A percentile compares a stretch with the other conserved stretches of the same genome.
Evolutionary conservation across 495 filamentous ascomycete species (phyloP).

Genomic region (Neurospora sp.): DNA sequence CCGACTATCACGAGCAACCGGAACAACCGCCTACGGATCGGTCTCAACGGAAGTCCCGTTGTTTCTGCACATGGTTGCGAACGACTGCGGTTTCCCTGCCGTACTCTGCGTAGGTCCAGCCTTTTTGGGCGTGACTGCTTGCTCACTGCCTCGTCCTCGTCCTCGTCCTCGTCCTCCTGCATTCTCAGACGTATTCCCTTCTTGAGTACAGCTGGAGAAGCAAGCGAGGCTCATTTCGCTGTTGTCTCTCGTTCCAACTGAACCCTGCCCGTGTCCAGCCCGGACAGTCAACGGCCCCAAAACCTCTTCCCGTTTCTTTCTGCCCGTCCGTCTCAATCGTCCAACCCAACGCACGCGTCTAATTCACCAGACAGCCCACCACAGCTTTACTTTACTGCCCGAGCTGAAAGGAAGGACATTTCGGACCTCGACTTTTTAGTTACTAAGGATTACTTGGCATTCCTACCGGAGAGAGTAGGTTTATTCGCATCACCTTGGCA

Average conservation of each 20-base stretch:
- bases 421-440: not conserved
- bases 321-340: not conserved
- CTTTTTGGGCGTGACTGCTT: not conserved
- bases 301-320: not conserved
- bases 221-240: not conserved
- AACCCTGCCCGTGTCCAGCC: not conserved
- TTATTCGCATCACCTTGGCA: not conserved
- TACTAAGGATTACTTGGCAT: not conserved
- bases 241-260: not conserved
- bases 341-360: not conserved
- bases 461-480: not conserved
- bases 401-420: not conserved
- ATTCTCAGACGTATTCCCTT: not conserved
- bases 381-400: not conserved
- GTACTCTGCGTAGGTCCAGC: not conserved
- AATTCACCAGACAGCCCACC: not conserved
- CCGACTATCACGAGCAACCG: not conserved
- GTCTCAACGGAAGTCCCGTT: not conserved
- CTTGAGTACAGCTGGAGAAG: not conserved
- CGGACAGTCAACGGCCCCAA: not conserved
- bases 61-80: not conserved
- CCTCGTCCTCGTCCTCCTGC: not conserved
- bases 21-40: not conserved
- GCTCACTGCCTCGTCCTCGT: not conserved
- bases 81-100: not conserved